Conservation (phyloP, 768 basidiomycete genomes). For the Boletus subcaerulescens region DNA sequence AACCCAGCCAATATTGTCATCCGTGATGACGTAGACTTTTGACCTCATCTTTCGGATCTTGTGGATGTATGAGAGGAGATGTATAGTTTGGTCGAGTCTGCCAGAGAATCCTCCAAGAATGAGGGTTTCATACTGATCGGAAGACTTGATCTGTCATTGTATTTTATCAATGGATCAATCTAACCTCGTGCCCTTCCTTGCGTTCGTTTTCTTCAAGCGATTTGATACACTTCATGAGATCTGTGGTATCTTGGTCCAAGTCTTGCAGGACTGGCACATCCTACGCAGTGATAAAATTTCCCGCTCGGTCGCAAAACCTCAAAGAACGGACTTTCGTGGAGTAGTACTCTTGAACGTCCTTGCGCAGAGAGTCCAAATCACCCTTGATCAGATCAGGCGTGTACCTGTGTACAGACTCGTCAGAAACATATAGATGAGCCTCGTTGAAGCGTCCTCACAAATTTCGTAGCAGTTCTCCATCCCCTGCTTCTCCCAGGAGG, state of each 20-base stretch:
- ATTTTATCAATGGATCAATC: background rate
- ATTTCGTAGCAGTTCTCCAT: constrained; percentile 7
- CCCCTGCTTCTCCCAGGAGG: constrained; percentile 20
- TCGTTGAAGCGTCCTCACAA: constrained; percentile 7
- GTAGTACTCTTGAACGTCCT: constrained; percentile 74
- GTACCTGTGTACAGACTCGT: constrained; percentile 43
- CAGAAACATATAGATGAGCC: background rate
- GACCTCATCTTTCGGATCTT: constrained; percentile 64
- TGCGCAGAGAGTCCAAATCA: constrained; percentile 85
- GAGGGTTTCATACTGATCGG: constrained; percentile 59
- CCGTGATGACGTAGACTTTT: constrained; percentile 75
- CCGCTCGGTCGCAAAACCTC: background rate
- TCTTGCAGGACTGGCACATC: constrained; percentile 69
- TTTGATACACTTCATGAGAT: constrained; percentile 88
- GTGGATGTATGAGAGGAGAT: constrained; percentile 81
- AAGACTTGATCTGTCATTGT: background rate
- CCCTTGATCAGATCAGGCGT: constrained; percentile 89
- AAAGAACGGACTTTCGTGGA: constrained; percentile 44
- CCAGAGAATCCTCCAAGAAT: constrained; percentile 89
- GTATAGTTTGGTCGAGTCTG: constrained; percentile 91
- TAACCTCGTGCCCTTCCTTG: constrained; percentile 37
- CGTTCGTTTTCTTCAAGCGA: constrained; percentile 60
- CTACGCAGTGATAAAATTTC: constrained; percentile 35
- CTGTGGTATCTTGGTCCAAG: constrained; percentile 78
- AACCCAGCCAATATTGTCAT: constrained; percentile 90